Conservation (phyloP, 805 yeast species). For the Ogataea pignaliae region DNA sequence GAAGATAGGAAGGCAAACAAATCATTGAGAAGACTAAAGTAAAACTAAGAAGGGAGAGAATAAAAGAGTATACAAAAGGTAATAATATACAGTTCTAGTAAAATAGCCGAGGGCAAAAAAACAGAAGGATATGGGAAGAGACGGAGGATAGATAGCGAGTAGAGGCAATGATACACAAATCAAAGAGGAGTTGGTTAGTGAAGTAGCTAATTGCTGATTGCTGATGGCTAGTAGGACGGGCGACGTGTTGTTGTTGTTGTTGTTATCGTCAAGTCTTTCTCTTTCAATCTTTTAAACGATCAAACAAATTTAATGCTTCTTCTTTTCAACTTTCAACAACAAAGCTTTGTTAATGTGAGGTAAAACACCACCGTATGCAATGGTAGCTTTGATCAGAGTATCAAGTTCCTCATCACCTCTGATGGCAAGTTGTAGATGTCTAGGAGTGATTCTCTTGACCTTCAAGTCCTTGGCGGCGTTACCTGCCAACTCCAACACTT, state of each 20-base stretch:
- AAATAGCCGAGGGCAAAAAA: background rate
- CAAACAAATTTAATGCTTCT: constrained; percentile 24
- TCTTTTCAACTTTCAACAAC: constrained; percentile 70
- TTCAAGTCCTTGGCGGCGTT: constrained; percentile 95
- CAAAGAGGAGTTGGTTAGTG: too few species aligned
- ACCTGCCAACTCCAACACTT: constrained; percentile 96
- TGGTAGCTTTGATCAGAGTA: constrained; percentile 88
- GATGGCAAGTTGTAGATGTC: constrained; percentile 94
- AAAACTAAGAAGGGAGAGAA: constrained; percentile 1
- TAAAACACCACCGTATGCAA: constrained; percentile 97
- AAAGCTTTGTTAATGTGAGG: constrained; percentile 88
- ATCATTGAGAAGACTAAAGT: constrained; percentile 1
- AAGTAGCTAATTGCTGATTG: too few species aligned
- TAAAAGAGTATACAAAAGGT: constrained; percentile 14
- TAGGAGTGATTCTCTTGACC: constrained; percentile 95
- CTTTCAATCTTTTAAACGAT: too few species aligned
- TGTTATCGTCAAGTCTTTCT: too few species aligned
- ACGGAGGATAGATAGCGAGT: constrained; percentile 1
- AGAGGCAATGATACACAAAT: too few species aligned
- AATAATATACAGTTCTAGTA: constrained; percentile 13
- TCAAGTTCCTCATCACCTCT: constrained; percentile 98
- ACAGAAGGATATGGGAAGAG: background rate
- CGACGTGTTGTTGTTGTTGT: too few species aligned
- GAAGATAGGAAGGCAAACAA: background rate
- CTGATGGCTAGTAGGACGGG: too few species aligned